These are phyloP conservation scores for Sporothrix curviconia DNA, from an alignment of 2,329 filamentous ascomycete genomes.

Conservation along the genomic window DNA sequence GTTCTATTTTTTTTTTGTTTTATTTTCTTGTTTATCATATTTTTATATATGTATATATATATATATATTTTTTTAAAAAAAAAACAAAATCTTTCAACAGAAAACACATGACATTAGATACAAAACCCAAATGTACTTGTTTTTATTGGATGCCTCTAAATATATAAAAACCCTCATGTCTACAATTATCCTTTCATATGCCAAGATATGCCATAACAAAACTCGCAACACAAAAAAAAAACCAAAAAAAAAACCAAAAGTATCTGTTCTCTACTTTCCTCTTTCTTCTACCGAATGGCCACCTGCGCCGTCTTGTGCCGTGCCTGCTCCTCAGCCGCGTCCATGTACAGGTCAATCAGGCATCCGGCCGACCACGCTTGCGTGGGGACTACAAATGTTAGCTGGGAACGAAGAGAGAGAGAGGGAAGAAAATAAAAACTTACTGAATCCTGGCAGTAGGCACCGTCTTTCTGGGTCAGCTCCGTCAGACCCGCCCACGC, in stretches of 20 bases:
- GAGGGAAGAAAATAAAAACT: constrained; percentile 30
- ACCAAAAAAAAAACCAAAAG: not conserved
- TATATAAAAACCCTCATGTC: too few species aligned
- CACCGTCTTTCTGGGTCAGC: constrained; percentile 84
- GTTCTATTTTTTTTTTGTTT: too few species aligned
- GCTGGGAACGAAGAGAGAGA: not conserved
- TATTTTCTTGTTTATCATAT: too few species aligned
- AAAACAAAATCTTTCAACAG: too few species aligned
- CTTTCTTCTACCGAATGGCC: not conserved
- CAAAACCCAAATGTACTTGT: too few species aligned
- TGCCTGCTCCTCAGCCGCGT: constrained; percentile 58
- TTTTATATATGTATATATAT: too few species aligned
- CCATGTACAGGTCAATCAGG: constrained; percentile 92
- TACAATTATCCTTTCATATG: too few species aligned
- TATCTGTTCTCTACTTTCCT: not conserved
- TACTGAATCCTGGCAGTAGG: constrained; percentile 80
- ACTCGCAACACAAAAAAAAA: not conserved
- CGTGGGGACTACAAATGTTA: constrained; percentile 67
- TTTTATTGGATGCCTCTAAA: not conserved
- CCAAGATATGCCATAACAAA: not conserved
- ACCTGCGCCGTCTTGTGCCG: constrained; percentile 13
- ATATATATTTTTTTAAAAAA: too few species aligned
- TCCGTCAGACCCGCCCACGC: constrained; percentile 89
- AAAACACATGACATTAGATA: too few species aligned
- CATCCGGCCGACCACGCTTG: constrained; percentile 96